Evolutionary conservation across 75 land plant species (phyloP), one percentile per base, ranked within the genome.

Genomic region (Picea glauca): DNA sequence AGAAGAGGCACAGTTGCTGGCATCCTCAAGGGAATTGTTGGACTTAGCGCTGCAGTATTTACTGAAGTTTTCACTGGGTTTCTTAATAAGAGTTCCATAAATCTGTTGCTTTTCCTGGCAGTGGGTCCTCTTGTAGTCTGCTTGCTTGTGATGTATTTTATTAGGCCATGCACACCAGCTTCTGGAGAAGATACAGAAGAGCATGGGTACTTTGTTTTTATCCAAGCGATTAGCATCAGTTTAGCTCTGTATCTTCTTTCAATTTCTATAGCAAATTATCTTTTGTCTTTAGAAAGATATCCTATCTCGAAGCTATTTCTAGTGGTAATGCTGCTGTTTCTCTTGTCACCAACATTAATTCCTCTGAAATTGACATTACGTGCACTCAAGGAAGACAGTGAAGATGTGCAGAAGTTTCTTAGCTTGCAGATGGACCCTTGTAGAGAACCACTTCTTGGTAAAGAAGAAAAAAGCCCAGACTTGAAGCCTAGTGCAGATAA

Each of bases 1-100:
- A 81, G 87, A 32, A 81, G 88, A 66, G 88, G 88, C 58, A 76
- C 80, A 13, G 83, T 86, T 54, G 83, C 76, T 15, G 88, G 88
- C 13, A 81, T 86, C 43, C 75, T 86, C 5, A 86, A 86, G 72
- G 88, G 88, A 3, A 78, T 85, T 50, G 77, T 78, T 21, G 88
- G 88, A 3, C 80, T 86, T 14, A 85, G 88, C 57, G 85, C 76
- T 17, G 88, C 88, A 20, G 79, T 86, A 54, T 86, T 86, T 58
- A 63, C 88, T 38, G 82, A 81, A 14, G 26, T 84, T 8, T 86
- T 62, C 57, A 78, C 62, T 3, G 61, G 87, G 0, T 82, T 85
- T 58, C 65, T 86, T 46, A 11, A 23, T 1, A 35, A 78, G 62
- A 65, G 78, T 35, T 74, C 88, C 58, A 38, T 35, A 13, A 64